Evolutionary conservation across 1,284 basidiomycete species (phyloP).

Genomic region (Lentinula novae-zelandiae): DNA sequence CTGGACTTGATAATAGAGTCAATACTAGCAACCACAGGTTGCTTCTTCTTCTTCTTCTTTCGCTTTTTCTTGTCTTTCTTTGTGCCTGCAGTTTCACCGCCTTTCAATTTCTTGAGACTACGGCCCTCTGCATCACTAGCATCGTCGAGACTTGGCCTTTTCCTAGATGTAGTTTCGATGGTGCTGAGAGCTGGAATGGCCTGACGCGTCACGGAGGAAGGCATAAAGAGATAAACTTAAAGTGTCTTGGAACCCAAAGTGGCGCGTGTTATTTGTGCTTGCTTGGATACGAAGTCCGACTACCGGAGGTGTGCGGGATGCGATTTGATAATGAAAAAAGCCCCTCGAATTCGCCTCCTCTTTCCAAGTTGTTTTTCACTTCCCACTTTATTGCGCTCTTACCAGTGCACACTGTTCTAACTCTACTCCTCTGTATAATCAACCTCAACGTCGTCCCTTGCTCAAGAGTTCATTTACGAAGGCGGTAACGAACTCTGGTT

Average conservation of each 20-base stretch:
- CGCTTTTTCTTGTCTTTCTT: slow-evolving; percentile 37
- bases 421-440: neutral
- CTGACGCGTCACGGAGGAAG: slow-evolving; percentile 26
- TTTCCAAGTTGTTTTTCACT: neutral
- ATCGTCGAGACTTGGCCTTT: slow-evolving; percentile 17
- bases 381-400: neutral
- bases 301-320: neutral
- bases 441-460: neutral
- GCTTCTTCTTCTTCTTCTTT: slow-evolving; percentile 37
- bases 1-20: slow-evolving; percentile 3
- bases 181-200: slow-evolving; percentile 27
- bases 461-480: neutral
- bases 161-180: neutral
- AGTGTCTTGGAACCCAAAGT: neutral
- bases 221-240: neutral
- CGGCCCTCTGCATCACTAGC: slow-evolving; percentile 24
- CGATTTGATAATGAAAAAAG: neutral
- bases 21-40: slow-evolving; percentile 28
- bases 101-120: slow-evolving; percentile 20
- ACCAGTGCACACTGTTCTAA: neutral
- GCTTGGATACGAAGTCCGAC: neutral
- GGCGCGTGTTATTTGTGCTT: neutral
- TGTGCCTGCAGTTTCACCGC: slow-evolving; percentile 17
- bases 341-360: neutral
- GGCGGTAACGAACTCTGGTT: neutral